These are phyloP conservation scores for Hypoxylon sp. DNA, from an alignment of 2,329 filamentous ascomycete species.

Conservation along the genomic window DNA sequence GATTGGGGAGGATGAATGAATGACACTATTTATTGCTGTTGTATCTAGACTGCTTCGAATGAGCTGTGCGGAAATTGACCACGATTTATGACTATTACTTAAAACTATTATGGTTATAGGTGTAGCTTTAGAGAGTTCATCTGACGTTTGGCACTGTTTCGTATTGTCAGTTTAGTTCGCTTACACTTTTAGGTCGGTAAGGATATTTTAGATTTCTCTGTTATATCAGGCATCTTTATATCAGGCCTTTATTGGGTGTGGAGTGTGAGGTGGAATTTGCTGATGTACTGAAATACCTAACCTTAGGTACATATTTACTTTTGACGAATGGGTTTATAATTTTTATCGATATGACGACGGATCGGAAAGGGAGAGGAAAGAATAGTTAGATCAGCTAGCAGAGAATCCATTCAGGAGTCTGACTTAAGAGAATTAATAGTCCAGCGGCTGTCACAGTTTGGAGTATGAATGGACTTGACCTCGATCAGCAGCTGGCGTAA, in stretches of 20 bases:
- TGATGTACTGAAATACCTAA: not conserved
- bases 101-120: not conserved
- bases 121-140: not conserved
- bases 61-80: slow-evolving; percentile 39
- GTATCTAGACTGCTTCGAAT: slow-evolving; percentile 42
- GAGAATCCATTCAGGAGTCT: slow-evolving; percentile 2
- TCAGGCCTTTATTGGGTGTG: not conserved
- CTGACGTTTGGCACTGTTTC: not conserved
- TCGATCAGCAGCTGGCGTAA: slow-evolving; percentile 21
- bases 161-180: too few relatives aligned
- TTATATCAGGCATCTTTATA: not conserved
- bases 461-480: not conserved
- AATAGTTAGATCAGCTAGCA: too few relatives aligned
- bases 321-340: not conserved
- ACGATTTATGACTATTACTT: slow-evolving; percentile 42
- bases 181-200: too few relatives aligned
- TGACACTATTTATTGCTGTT: slow-evolving; percentile 19
- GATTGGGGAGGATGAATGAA: slow-evolving; percentile 24
- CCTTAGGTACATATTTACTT: not conserved
- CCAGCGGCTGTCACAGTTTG: not conserved
- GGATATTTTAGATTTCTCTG: too few relatives aligned
- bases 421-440: slow-evolving; percentile 16
- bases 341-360: not conserved
- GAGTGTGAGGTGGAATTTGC: not conserved
- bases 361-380: too few relatives aligned